phyloP scores from a whole-genome alignment of 1,284 basidiomycete species.

The Stereum hirsutum region DNA sequence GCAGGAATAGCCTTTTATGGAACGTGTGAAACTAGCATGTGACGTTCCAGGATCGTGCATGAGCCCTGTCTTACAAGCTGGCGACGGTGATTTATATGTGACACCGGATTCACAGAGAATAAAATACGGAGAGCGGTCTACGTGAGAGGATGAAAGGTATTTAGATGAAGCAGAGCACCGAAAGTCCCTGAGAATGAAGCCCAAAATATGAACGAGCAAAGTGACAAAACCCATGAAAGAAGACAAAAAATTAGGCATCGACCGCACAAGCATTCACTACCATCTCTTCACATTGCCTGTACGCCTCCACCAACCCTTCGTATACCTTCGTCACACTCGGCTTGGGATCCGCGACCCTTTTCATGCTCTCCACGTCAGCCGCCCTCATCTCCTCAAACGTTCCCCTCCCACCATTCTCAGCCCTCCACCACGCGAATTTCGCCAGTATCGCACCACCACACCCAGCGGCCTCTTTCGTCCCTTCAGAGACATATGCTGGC shows the following conservation, averaged over 20 bases:
- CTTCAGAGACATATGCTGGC: constrained; percentile 55
- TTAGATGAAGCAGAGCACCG: too few relatives aligned
- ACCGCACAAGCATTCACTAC: constrained; percentile 23
- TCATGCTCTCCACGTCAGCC: constrained; percentile 35
- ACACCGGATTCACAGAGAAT: too few relatives aligned
- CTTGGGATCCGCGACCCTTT: constrained; percentile 52
- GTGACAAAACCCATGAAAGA: not conserved
- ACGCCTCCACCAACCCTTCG: constrained; percentile 23
- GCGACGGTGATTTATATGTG: too few relatives aligned
- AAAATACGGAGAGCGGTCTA: too few relatives aligned
- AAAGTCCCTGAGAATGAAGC: too few relatives aligned
- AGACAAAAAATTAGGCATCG: not conserved
- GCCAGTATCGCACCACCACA: constrained; percentile 64
- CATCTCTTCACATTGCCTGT: constrained; percentile 29
- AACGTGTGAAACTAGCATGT: too few relatives aligned
- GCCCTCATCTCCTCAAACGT: constrained; percentile 57
- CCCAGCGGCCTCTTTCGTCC: constrained; percentile 60
- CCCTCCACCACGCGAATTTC: constrained; percentile 61
- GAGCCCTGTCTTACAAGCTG: too few relatives aligned
- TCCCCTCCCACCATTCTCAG: constrained; percentile 30
- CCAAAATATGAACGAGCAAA: too few relatives aligned
- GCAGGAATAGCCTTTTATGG: too few relatives aligned
- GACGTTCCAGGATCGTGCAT: too few relatives aligned
- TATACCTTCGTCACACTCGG: constrained; percentile 21
- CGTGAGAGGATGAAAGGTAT: too few relatives aligned